A percentile compares a stretch with the other conserved stretches of the same genome.
Evolutionary conservation across 208 protist genomes (phyloP).

Genomic region (Porcisia hertigi): DNA sequence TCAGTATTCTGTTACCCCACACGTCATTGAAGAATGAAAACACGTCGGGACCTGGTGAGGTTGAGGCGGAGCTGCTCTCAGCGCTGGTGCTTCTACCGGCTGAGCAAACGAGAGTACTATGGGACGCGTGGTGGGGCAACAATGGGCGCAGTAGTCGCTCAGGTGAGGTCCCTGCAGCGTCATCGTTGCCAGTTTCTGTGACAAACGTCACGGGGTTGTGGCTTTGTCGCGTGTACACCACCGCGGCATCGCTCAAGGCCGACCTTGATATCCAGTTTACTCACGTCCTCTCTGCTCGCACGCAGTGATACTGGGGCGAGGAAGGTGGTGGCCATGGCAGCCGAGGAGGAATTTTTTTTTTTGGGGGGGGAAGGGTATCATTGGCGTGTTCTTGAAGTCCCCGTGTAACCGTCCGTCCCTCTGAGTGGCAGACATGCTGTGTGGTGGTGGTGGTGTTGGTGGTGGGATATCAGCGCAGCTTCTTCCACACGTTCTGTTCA

Average conservation of each 20-base stretch:
- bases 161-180: background rate
- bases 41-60: conserved; percentile 4
- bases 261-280: conserved; percentile 24
- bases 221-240: conserved; percentile 16
- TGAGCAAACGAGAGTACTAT: conserved; percentile 12
- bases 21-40: background rate
- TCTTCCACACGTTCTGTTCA: too few relatives aligned
- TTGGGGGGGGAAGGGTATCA: background rate
- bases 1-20: conserved; percentile 20
- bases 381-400: background rate
- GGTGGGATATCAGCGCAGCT: too few relatives aligned
- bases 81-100: conserved; percentile 20
- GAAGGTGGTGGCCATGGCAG: background rate
- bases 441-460: too few relatives aligned
- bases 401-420: background rate
- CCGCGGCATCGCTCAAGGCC: conserved; percentile 6
- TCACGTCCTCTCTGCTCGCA: conserved; percentile 1
- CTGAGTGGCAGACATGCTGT: too few relatives aligned
- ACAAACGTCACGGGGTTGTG: conserved; percentile 20
- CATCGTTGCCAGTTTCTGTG: conserved; percentile 7
- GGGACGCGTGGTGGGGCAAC: conserved; percentile 28
- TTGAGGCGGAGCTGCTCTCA: conserved; percentile 28
- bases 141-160: background rate
- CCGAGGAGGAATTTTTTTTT: background rate
- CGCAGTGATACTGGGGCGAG: conserved; percentile 1